phyloP scores from a whole-genome alignment of 441 rosid species.

The Jatropha podagrica region DNA sequence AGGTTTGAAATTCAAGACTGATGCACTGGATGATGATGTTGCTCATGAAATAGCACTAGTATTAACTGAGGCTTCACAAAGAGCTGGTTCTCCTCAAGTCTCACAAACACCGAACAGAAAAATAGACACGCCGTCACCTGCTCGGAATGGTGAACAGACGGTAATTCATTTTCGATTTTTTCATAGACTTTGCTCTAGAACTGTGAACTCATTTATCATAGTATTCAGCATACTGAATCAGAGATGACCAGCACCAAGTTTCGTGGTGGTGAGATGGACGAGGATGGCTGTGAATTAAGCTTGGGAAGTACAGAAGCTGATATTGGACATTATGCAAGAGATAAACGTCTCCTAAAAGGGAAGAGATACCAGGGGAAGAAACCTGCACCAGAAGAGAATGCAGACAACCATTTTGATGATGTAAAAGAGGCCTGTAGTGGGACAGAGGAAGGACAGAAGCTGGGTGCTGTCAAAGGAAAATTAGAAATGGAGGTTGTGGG shows the following conservation, averaged over 20 bases:
- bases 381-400: constrained; percentile 45
- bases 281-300: constrained; percentile 65
- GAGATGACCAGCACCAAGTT: constrained; percentile 66
- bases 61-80: constrained; percentile 66
- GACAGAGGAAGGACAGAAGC: constrained; percentile 67
- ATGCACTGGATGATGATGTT: constrained; percentile 59
- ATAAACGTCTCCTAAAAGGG: constrained; percentile 40
- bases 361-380: constrained; percentile 51
- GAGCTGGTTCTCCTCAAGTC: constrained; percentile 67
- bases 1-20: constrained; percentile 50
- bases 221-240: constrained; percentile 58
- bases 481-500: constrained; percentile 41
- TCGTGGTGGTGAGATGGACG: constrained; percentile 59
- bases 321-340: constrained; percentile 41
- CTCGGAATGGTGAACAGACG: constrained; percentile 52
- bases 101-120: constrained; percentile 49
- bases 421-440: constrained; percentile 87
- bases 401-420: constrained; percentile 59
- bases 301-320: constrained; percentile 66
- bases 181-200: constrained; percentile 11
- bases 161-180: constrained; percentile 39
- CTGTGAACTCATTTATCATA: constrained; percentile 26
- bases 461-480: constrained; percentile 43
- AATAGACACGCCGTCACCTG: constrained; percentile 47
- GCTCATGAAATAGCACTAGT: constrained; percentile 71